Percentiles rank a stretch among this genome's conserved stretches.
These are phyloP conservation scores for Pythium scleroteichum DNA, from an alignment of 352 stramenopile species.

Conservation along the genomic window DNA sequence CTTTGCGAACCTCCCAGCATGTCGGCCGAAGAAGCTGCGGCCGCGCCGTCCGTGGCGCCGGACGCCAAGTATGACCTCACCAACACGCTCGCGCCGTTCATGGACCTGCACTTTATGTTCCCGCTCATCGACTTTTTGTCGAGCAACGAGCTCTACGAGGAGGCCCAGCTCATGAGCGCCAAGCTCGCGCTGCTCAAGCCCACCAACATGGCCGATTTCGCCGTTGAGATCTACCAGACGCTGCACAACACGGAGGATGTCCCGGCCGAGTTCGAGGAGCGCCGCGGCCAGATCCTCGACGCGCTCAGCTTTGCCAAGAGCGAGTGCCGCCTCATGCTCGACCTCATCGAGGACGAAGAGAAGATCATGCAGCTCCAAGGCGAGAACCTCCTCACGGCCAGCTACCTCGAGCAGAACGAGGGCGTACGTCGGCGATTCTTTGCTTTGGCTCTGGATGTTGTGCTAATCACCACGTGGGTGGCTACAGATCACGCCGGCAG, in stretches of 20 bases:
- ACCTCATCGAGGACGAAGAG: slow-evolving; percentile 83
- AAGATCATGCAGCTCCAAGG: slow-evolving; percentile 87
- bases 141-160: slow-evolving; percentile 91
- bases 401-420: slow-evolving; percentile 80
- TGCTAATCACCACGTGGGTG: no score
- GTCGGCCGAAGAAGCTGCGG: slow-evolving; percentile 44
- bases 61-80: slow-evolving; percentile 93
- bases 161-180: slow-evolving; percentile 87
- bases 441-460: not conserved
- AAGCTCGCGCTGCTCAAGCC: slow-evolving; percentile 92
- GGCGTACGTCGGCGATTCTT: slow-evolving; percentile 44
- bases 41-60: slow-evolving; percentile 41
- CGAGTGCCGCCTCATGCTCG: slow-evolving; percentile 74
- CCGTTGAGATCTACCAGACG: slow-evolving; percentile 95
- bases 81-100: slow-evolving; percentile 92
- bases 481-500: slow-evolving; percentile 79
- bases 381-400: slow-evolving; percentile 80
- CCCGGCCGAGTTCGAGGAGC: slow-evolving; percentile 82
- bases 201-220: slow-evolving; percentile 97
- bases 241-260: slow-evolving; percentile 83
- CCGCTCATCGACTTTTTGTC: slow-evolving; percentile 95
- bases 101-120: slow-evolving; percentile 98
- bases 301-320: slow-evolving; percentile 73
- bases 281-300: slow-evolving; percentile 74
- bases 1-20: slow-evolving; percentile 9